These are phyloP conservation scores for Rhexocercosporidium sp. DNA, from an alignment of 2,329 filamentous ascomycete species.

Conservation along the genomic window DNA sequence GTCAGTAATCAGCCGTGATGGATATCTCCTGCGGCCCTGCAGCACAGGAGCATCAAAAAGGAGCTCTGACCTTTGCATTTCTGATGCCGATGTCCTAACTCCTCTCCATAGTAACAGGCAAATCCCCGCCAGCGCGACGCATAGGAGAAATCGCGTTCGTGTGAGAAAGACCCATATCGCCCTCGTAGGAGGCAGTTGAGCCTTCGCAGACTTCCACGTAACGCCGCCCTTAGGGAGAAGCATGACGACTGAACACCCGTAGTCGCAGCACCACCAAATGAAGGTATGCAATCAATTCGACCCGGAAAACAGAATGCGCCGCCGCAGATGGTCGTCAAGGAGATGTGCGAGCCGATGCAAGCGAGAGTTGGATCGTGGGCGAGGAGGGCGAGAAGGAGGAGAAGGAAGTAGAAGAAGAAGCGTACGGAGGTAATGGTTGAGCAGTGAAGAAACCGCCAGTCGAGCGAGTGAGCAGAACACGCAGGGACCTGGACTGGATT, in stretches of 20 bases:
- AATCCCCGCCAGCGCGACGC: constrained; percentile 71
- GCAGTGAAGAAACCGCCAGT: constrained; percentile 6
- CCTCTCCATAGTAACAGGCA: constrained; percentile 88
- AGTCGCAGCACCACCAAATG: constrained; percentile 48
- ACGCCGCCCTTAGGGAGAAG: constrained; percentile 88
- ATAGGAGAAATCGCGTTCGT: constrained; percentile 77
- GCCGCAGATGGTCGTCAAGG: constrained; percentile 4
- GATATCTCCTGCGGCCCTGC: not conserved
- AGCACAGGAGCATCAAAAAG: not conserved
- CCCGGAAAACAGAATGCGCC: constrained; percentile 25
- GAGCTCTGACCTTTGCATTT: constrained; percentile 80
- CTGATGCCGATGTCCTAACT: constrained; percentile 77
- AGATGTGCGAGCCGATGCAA: constrained; percentile 1
- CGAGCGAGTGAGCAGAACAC: not conserved
- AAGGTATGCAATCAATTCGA: constrained; percentile 38
- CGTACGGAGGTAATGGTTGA: not conserved
- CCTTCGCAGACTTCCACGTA: constrained; percentile 89
- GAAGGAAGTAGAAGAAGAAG: not conserved
- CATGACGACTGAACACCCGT: constrained; percentile 64
- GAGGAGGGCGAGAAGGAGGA: not conserved
- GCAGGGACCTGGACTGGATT: constrained; percentile 5
- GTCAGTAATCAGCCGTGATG: constrained; percentile 24
- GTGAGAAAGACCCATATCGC: constrained; percentile 74
- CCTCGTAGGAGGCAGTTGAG: constrained; percentile 77
- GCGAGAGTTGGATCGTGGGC: not conserved